phyloP scores from a whole-genome alignment of 257 asterid species.

The Nyctanthes arbortristis region DNA sequence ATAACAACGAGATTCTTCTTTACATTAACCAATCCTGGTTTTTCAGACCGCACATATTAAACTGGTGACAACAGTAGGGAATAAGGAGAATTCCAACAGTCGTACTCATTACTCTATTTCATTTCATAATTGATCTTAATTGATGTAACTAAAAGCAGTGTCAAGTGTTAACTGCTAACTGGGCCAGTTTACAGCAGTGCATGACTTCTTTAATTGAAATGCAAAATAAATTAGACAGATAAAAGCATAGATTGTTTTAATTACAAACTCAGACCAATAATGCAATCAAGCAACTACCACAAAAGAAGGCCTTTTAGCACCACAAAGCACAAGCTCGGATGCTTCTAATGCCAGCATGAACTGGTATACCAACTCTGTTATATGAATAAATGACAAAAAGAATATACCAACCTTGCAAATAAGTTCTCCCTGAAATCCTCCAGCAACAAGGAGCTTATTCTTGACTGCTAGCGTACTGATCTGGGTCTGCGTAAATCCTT shows the following conservation, averaged over 20 bases:
- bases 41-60: slow-evolving; percentile 8
- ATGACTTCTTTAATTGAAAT: neutral
- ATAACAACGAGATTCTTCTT: slow-evolving; percentile 7
- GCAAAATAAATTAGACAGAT: slow-evolving; percentile 4
- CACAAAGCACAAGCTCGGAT: neutral
- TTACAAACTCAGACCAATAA: neutral
- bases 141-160: neutral
- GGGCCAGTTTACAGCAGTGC: neutral
- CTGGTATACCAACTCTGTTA: neutral
- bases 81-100: neutral
- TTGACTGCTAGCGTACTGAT: slow-evolving; percentile 91
- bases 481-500: slow-evolving; percentile 94
- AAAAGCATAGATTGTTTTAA: slow-evolving; percentile 7
- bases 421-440: slow-evolving; percentile 97
- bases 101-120: slow-evolving; percentile 5
- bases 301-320: slow-evolving; percentile 10
- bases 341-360: slow-evolving; percentile 6
- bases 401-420: slow-evolving; percentile 69
- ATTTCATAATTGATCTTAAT: neutral
- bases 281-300: slow-evolving; percentile 8
- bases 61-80: neutral
- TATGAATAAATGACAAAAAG: slow-evolving; percentile 3
- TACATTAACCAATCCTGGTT: neutral
- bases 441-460: slow-evolving; percentile 88
- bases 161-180: neutral